Percentiles rank a stretch among this genome's conserved stretches.
phyloP scores from a whole-genome alignment of 768 basidiomycete genomes.

The Neoboletus brunneissimus region DNA sequence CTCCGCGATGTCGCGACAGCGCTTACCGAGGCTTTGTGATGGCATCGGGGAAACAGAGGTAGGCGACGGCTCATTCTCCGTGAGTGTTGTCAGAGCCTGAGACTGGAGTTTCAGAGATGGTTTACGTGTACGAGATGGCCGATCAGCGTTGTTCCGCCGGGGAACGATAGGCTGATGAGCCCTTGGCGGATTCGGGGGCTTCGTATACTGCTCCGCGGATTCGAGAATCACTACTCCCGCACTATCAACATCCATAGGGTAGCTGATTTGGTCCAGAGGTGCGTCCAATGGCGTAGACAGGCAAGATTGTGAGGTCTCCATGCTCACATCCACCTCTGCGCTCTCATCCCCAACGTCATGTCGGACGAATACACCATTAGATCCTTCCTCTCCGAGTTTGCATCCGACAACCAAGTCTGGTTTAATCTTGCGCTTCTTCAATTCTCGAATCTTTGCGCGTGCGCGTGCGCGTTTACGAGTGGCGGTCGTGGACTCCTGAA shows the following conservation, averaged over 20 bases:
- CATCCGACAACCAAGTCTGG: slow-evolving; percentile 34
- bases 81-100: slow-evolving; percentile 10
- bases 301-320: slow-evolving; percentile 31
- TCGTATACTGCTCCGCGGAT: neutral
- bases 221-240: neutral
- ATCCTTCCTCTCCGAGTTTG: slow-evolving; percentile 25
- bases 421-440: slow-evolving; percentile 52
- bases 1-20: slow-evolving; percentile 21
- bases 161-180: slow-evolving; percentile 3
- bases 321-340: slow-evolving; percentile 54
- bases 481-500: slow-evolving; percentile 18
- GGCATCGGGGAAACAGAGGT: slow-evolving; percentile 11
- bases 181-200: neutral
- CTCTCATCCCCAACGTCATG: slow-evolving; percentile 60
- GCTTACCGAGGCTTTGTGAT: slow-evolving; percentile 27
- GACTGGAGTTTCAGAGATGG: slow-evolving; percentile 31
- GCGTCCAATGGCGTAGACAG: slow-evolving; percentile 16
- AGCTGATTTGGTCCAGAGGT: slow-evolving; percentile 3
- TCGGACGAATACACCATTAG: slow-evolving; percentile 50
- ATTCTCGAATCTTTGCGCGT: slow-evolving; percentile 51
- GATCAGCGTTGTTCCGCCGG: slow-evolving; percentile 8
- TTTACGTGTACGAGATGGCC: slow-evolving; percentile 28
- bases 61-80: slow-evolving; percentile 10
- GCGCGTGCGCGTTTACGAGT: slow-evolving; percentile 40
- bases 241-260: slow-evolving; percentile 17